phyloP scores from a whole-genome alignment of 148 eudicot genomes.

The Chenopodium suecicum region DNA sequence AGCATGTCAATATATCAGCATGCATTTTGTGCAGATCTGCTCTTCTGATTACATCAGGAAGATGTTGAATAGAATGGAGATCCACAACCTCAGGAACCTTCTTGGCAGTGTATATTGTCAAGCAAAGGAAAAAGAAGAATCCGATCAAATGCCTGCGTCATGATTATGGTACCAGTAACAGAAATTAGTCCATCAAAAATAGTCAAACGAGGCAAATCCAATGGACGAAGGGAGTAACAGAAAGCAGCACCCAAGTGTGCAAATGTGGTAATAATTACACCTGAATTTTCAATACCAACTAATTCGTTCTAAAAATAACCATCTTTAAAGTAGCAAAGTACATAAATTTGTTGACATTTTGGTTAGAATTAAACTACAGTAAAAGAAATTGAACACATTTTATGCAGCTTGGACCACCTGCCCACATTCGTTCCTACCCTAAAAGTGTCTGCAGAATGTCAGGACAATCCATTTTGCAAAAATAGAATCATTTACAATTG shows the following conservation, averaged over 20 bases:
- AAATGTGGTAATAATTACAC: neutral
- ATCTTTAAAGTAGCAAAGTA: constrained; percentile 7
- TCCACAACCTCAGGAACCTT: constrained; percentile 75
- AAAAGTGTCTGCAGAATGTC: neutral
- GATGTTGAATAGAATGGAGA: constrained; percentile 52
- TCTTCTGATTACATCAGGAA: constrained; percentile 62
- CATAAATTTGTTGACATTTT: neutral
- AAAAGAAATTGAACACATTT: neutral
- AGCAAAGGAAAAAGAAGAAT: constrained; percentile 78
- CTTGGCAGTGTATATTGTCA: constrained; percentile 85
- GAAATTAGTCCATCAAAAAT: neutral
- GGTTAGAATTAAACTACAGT: too few relatives aligned
- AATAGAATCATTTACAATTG: neutral
- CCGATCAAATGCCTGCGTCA: constrained; percentile 92
- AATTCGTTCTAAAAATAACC: neutral
- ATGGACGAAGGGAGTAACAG: neutral
- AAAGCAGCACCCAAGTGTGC: neutral
- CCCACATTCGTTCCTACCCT: constrained; percentile 2
- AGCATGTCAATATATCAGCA: constrained; percentile 58
- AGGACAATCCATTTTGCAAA: constrained; percentile 5
- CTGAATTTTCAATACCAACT: neutral
- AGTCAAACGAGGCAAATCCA: neutral
- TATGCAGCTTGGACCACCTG: constrained; percentile 19
- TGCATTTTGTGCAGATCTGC: constrained; percentile 71
- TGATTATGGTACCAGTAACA: constrained; percentile 15